Base-by-base conservation (phyloP, 1,139 yeast species). In the Meyerozyma guilliermondii region DNA sequence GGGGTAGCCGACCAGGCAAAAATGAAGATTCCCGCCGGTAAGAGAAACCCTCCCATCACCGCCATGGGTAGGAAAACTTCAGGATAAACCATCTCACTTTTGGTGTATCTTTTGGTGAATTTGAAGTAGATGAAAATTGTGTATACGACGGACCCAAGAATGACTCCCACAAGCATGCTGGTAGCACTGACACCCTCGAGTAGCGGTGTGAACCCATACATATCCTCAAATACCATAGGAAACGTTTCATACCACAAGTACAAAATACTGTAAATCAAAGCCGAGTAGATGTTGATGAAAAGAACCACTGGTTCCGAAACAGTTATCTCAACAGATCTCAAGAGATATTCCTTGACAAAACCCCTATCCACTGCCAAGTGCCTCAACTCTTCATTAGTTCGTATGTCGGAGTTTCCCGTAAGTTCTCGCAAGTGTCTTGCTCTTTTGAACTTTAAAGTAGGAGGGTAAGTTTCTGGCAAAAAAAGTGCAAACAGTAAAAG, bases 181-280 rank as follows among this genome's bases (percentile, higher is more conserved):
- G 73, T 35, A 53, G 68, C 80, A 4, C 77, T 58, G 4, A 67
- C 60, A 18, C 84, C 84, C 53, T 63, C 54, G 41, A 74, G 73
- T 14, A 80, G 63, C 35, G 66, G 50, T n/a, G 78, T 72, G 56
- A 81, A 80, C 40, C 65, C 55, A 49, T 75, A 66, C 28, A 66
- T 54, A 3, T 65, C 75, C 8, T 50, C 44, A 48, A 74, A 80
- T 1, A 78, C 79, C 41, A 80, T 66, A 8, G 87, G 86, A 56
- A 77, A 75, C 1, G 80, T 81, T 56, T 81, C 86, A 50, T 81
- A 78, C 69, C 76, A 80, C 39, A 80, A 62, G 53, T 80, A 81
- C 54, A 76, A 56, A 27, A 77, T 59, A 27, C 81, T 71, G 57
- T 80, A 81, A 14, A 75, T 66, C 52, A 81, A 59, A 2, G 83